Evolutionary conservation across 2,329 filamentous ascomycete genomes (phyloP), one percentile per base, ranked within the genome.

Genomic region (Diaporthe sp.): DNA sequence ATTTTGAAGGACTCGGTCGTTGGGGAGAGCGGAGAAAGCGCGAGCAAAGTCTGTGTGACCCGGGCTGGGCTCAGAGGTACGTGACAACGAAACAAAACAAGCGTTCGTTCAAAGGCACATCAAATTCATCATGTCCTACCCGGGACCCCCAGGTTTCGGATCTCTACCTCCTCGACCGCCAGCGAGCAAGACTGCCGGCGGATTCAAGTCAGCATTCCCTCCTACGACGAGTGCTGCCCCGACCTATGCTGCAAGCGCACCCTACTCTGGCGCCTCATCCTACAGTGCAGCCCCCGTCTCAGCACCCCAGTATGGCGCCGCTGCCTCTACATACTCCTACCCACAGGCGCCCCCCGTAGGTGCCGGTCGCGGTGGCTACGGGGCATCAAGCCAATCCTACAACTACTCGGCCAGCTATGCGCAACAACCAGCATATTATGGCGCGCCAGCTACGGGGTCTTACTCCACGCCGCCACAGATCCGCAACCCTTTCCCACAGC

Each of bases 141-240:
- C 94, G 85, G 93, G 92, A 82, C 93, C 93, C 93, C 93, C 94
- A 94, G 94, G 94, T 91, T 86, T 90, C 83, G 81, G 90, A 58
- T 94, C 93, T 78, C 92, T 97, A 51, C 94, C 94, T 77, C 92
- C 94, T 76, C 92, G 94, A 79, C 94, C 94, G 76, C 94, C 94
- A 55, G 90, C 92, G 70, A 87, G 91, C 76, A 85, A 84, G 76
- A 44, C 79, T 82, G 17, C 82, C 70, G 70, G 81, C 79, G 82
- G 83, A 76, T 88, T 87, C 82, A 87, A 88, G 77, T 85, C 90
- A 32, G 86, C 88, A 71, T 92, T 91, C 79, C 81, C 82, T 72
- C 80, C 83, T 27, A 81, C 85, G 76, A 80, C 85, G 77, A 83
- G 85, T 53, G 61, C 77, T 55, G 70, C 39, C 53, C 74, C 77